A percentile compares a stretch with the other conserved stretches of the same genome.
Evolutionary conservation across 345 rosid genomes (phyloP).

Genomic region (Punica granatum): DNA sequence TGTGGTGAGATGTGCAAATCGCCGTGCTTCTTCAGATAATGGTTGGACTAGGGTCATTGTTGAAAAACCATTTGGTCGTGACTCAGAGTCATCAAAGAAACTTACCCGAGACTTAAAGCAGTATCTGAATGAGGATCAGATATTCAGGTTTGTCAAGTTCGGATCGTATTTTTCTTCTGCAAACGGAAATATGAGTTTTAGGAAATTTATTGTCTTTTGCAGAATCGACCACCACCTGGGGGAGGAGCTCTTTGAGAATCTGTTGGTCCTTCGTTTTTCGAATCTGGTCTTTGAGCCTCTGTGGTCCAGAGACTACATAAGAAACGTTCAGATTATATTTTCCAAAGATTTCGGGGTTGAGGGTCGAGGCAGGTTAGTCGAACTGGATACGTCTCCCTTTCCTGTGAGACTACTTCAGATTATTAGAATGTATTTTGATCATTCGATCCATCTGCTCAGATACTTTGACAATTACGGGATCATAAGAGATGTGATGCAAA

Average conservation of each 20-base stretch:
- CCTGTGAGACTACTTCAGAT: background rate
- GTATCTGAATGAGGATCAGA: slow-evolving; percentile 38
- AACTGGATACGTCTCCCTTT: background rate
- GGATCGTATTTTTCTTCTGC: background rate
- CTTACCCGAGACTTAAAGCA: slow-evolving; percentile 30
- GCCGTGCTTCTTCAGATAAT: slow-evolving; percentile 32
- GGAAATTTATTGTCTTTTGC: background rate
- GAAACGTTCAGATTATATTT: slow-evolving; percentile 43
- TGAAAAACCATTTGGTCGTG: slow-evolving; percentile 52
- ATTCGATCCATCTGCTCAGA: slow-evolving; percentile 12
- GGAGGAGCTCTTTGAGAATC: slow-evolving; percentile 46
- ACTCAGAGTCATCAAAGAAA: slow-evolving; percentile 37
- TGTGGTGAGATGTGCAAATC: slow-evolving; percentile 38
- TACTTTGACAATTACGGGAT: slow-evolving; percentile 44
- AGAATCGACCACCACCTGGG: slow-evolving; percentile 53
- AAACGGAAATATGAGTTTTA: background rate
- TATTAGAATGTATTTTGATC: background rate
- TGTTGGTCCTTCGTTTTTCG: slow-evolving; percentile 47
- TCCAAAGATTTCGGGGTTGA: slow-evolving; percentile 45
- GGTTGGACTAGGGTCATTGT: slow-evolving; percentile 54
- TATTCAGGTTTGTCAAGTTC: slow-evolving; percentile 35
- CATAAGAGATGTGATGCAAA: slow-evolving; percentile 44
- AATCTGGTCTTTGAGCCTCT: slow-evolving; percentile 47
- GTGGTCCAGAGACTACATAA: slow-evolving; percentile 47
- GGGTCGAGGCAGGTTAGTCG: slow-evolving; percentile 40